Evolutionary conservation across 352 stramenopile species (phyloP), one percentile per base, ranked within the genome.

Genomic region (Nannochloropsis limnetica): DNA sequence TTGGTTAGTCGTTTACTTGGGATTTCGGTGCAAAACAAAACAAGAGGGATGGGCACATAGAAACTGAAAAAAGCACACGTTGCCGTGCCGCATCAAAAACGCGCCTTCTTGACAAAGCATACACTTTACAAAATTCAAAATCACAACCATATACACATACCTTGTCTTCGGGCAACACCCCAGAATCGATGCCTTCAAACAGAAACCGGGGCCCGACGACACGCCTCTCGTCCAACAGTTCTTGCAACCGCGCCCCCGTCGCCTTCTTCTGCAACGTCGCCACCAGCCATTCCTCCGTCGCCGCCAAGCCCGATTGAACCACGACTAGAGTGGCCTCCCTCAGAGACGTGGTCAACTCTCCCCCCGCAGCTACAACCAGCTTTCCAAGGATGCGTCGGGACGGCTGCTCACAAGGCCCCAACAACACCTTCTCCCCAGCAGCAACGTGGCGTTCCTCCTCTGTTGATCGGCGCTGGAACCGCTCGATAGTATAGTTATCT

Each of bases 301-400:
- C 61, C 22, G 61, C 61, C n/a, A 74, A 29, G 3, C 61, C 61
- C 8, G 61, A 29, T 22, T 74, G 61, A 25, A 28, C 5, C 61
- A 74, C n/a, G n/a, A 74, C 61, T 23, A 74, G 61, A 31, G 61
- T 74, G 25, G 61, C 61, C 9, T 74, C 61, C 61, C 61, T 8
- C 11, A 74, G 61, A 8, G 61, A 74, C 61, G 25, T 74, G 1
- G 61, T 74, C 11, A 11, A 20, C 15, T 22, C 8, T 31, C 61
- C 61, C 11, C 61, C 61, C 6, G 61, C 61, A 6, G 61, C 61
- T 22, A 74, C 61, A 14, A 74, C n/a, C 61, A 74, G 61, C n/a
- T 29, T 74, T 29, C n/a, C 61, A 31, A 74, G 25, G 15, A 74
- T 74, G 61, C 61, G 61, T 23, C 25, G 61, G 4, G 61, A 74